Evolutionary conservation across 2,329 filamentous ascomycete species (phyloP).

Genomic region (Scedosporium boydii): DNA sequence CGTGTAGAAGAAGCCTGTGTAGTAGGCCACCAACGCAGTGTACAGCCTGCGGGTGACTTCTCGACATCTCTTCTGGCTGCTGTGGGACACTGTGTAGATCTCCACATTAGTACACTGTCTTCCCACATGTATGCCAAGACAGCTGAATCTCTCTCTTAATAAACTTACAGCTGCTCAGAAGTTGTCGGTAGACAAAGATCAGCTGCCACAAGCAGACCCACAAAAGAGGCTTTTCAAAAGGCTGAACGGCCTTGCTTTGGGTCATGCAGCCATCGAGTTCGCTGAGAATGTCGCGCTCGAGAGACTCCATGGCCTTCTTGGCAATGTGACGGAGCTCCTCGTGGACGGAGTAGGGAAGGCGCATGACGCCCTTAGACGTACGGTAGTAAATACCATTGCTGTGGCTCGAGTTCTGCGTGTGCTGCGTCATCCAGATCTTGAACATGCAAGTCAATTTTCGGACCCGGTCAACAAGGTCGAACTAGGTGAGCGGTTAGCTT

Average conservation of each 20-base stretch:
- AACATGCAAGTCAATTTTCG: conserved; percentile 40
- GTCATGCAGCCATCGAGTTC: conserved; percentile 28
- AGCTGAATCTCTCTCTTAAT: neutral
- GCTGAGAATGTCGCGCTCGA: conserved; percentile 29
- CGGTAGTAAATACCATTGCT: conserved; percentile 15
- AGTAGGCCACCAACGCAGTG: conserved; percentile 14
- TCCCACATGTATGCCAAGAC: neutral
- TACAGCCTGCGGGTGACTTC: conserved; percentile 9
- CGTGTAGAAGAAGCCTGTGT: conserved; percentile 13
- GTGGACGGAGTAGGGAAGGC: conserved; percentile 29
- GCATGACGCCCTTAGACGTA: neutral
- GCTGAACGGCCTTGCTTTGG: conserved; percentile 26
- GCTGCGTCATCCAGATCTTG: conserved; percentile 34
- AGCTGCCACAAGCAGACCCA: conserved; percentile 41
- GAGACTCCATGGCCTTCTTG: conserved; percentile 23
- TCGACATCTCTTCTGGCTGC: neutral
- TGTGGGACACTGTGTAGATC: neutral
- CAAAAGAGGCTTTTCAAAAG: conserved; percentile 30
- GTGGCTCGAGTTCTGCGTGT: conserved; percentile 24
- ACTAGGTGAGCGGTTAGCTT: conserved; percentile 17
- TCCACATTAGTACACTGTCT: neutral
- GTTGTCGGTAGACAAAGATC: conserved; percentile 37
- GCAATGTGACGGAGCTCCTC: conserved; percentile 30
- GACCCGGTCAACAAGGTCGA: conserved; percentile 31
- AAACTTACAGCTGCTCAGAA: conserved; percentile 13